Conservation (phyloP, 192 early-diverging fungal genomes). For the Haplosporangium gracile region DNA sequence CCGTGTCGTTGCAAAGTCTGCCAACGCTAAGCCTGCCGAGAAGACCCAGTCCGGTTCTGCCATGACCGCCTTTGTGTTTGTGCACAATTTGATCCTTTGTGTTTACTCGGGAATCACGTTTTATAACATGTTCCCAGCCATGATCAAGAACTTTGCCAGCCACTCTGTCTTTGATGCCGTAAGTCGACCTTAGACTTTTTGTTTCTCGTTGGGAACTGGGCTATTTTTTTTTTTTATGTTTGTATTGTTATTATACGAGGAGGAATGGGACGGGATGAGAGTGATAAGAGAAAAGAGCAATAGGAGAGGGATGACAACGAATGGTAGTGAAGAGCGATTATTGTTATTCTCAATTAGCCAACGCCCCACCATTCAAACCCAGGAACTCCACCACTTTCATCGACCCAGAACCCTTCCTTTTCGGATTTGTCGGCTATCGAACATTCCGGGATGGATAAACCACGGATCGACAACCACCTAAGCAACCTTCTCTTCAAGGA, state of each 20-base stretch:
- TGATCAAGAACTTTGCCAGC: constrained; percentile 64
- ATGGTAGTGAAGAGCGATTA: neutral
- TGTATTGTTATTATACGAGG: neutral
- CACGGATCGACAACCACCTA: neutral
- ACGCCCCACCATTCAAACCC: neutral
- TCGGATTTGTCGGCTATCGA: neutral
- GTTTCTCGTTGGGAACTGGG: neutral
- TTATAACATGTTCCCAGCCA: constrained; percentile 67
- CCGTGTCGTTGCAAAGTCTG: constrained; percentile 66
- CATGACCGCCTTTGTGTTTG: constrained; percentile 81
- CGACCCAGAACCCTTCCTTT: neutral
- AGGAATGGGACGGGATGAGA: neutral
- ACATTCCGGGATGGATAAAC: constrained; percentile 8
- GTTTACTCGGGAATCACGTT: constrained; percentile 83
- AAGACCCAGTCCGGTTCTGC: constrained; percentile 52
- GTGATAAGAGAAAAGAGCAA: neutral
- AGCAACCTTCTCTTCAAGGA: too few relatives aligned
- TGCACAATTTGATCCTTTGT: constrained; percentile 81
- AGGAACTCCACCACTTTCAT: neutral
- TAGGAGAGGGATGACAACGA: neutral
- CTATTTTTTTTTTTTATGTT: constrained; percentile 9
- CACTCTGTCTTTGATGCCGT: constrained; percentile 69
- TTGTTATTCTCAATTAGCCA: too few relatives aligned
- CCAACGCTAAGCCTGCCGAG: constrained; percentile 55
- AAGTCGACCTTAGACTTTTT: constrained; percentile 48